Evolutionary conservation across 352 stramenopile species (phyloP).

Genomic region (Stephanocyclus meneghinianus): DNA sequence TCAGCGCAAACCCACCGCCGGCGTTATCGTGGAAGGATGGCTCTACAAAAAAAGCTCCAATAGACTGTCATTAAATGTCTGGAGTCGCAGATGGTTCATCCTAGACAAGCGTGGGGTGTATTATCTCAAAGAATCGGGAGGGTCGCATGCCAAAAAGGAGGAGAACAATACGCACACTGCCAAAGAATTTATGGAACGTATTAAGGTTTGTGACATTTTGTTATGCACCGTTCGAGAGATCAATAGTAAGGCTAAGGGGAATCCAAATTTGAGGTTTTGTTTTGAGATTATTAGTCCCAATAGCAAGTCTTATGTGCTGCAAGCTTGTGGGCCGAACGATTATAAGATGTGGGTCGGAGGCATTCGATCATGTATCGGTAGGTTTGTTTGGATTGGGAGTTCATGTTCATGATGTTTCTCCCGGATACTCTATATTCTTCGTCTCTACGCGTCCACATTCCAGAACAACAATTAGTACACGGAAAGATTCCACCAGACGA

Average conservation of each 20-base stretch:
- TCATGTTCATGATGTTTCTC: no score
- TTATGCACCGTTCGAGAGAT: slow-evolving; percentile 79
- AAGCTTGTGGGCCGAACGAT: slow-evolving; percentile 69
- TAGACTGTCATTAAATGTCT: slow-evolving; percentile 66
- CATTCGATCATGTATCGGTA: slow-evolving; percentile 66
- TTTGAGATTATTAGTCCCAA: slow-evolving; percentile 80
- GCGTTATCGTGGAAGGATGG: slow-evolving; percentile 80
- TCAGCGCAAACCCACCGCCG: slow-evolving; percentile 70
- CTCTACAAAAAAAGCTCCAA: slow-evolving; percentile 79
- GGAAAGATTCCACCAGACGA: slow-evolving; percentile 54
- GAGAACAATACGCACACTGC: slow-evolving; percentile 22
- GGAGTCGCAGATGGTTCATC: slow-evolving; percentile 80
- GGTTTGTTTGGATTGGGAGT: neutral
- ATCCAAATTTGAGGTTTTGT: slow-evolving; percentile 59
- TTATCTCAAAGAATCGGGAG: slow-evolving; percentile 61
- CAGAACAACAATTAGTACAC: slow-evolving; percentile 68
- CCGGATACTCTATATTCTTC: no score
- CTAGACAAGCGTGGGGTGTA: slow-evolving; percentile 80
- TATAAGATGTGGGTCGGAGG: slow-evolving; percentile 75
- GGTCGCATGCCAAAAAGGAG: slow-evolving; percentile 51
- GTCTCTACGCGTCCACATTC: neutral
- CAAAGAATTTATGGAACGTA: slow-evolving; percentile 60
- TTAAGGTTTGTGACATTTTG: slow-evolving; percentile 82
- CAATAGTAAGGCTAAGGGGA: slow-evolving; percentile 57
- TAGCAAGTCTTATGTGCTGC: slow-evolving; percentile 69